These are phyloP conservation scores for Verticillium nubilum DNA, from an alignment of 2,329 filamentous ascomycete genomes.

Conservation along the genomic window DNA sequence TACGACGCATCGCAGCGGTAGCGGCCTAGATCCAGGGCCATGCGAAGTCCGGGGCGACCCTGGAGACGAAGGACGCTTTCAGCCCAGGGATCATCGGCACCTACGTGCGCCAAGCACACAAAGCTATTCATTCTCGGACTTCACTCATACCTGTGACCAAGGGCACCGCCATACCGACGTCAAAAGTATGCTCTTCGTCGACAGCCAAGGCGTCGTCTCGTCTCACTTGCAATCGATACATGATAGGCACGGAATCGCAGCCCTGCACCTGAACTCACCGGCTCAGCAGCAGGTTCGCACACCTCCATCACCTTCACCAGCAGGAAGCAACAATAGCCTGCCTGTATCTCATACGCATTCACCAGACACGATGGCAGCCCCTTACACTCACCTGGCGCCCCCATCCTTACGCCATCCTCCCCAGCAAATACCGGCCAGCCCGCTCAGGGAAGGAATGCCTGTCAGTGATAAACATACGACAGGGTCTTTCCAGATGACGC, in stretches of 20 bases:
- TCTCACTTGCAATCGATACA: background rate
- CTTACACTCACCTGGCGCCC: background rate
- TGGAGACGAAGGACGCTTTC: background rate
- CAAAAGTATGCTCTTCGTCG: background rate
- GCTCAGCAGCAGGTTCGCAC: background rate
- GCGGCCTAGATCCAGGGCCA: background rate
- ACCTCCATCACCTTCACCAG: background rate
- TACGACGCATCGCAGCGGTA: background rate
- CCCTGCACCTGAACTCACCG: background rate
- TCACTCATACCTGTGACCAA: background rate
- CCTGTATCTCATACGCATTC: background rate
- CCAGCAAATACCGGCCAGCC: background rate
- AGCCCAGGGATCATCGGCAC: background rate
- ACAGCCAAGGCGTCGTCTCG: background rate
- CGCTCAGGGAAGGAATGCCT: background rate
- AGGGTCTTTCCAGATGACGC: slow-evolving; percentile 2
- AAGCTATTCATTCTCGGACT: background rate
- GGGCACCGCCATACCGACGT: background rate
- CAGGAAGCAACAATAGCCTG: background rate
- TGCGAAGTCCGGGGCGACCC: background rate
- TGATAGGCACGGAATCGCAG: background rate
- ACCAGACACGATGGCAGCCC: background rate
- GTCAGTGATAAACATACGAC: background rate
- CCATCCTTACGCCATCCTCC: background rate
- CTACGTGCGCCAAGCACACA: background rate